Conservation (phyloP, 2,329 filamentous ascomycete genomes). For the Aspergillus brasiliensis region DNA sequence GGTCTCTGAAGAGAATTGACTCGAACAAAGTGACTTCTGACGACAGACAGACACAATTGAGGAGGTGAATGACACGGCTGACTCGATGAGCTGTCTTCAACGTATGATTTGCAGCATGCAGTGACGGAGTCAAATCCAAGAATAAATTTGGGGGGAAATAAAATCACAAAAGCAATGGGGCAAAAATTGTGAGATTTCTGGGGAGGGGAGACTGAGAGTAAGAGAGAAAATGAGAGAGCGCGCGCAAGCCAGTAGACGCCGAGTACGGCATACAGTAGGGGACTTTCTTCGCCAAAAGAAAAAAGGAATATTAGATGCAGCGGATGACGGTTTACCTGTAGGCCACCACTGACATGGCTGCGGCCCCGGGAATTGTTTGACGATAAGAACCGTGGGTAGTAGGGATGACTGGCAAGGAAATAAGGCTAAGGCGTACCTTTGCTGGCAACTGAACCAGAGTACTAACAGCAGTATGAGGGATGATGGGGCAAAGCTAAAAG, state of each 20-base stretch:
- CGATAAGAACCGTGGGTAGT: background rate
- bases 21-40: slow-evolving; percentile 16
- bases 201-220: background rate
- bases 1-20: slow-evolving; percentile 19
- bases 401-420: background rate
- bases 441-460: background rate
- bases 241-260: background rate
- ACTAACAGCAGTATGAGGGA: background rate
- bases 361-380: slow-evolving; percentile 1
- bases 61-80: background rate
- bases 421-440: background rate
- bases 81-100: slow-evolving; percentile 2
- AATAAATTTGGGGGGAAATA: background rate
- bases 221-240: background rate
- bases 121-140: slow-evolving; percentile 2
- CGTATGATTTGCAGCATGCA: slow-evolving; percentile 28
- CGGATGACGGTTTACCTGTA: slow-evolving; percentile 4
- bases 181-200: background rate
- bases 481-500: slow-evolving; percentile 7
- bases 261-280: background rate
- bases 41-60: slow-evolving; percentile 5
- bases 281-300: background rate
- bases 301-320: slow-evolving; percentile 7
- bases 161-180: background rate
- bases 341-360: background rate